These are phyloP conservation scores for Sanghuangporus baumii DNA, from an alignment of 1,284 basidiomycete genomes.

Conservation along the genomic window DNA sequence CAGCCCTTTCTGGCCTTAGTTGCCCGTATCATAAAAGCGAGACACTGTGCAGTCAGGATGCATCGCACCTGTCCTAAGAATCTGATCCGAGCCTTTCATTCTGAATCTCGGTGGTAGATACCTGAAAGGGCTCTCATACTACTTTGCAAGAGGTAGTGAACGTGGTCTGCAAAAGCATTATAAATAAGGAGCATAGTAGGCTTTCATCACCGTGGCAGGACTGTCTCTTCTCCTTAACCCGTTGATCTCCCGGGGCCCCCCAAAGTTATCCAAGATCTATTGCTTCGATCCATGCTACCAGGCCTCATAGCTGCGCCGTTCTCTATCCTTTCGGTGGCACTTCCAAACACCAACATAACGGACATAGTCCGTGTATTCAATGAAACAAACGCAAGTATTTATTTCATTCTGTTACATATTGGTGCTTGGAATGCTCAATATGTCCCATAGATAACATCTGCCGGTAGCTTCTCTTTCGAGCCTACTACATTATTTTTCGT, in stretches of 20 bases:
- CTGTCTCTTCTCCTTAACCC: not conserved
- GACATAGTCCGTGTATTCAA: constrained; percentile 5
- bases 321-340: not conserved
- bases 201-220: not conserved
- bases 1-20: not conserved
- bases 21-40: not conserved
- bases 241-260: not conserved
- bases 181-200: not conserved
- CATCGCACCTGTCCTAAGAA: not conserved
- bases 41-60: too few relatives aligned
- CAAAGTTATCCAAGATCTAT: not conserved
- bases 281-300: constrained; percentile 4
- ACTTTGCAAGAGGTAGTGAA: not conserved
- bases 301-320: constrained; percentile 3
- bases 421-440: not conserved
- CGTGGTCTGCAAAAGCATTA: not conserved
- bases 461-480: constrained; percentile 10
- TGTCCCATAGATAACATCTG: not conserved
- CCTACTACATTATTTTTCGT: constrained; percentile 11
- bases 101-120: not conserved
- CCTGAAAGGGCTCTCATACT: not conserved
- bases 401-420: not conserved
- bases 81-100: not conserved
- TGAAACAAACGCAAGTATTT: constrained; percentile 7
- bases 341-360: constrained; percentile 8